Evolutionary conservation across 1,284 basidiomycete genomes (phyloP).

Genomic region (Apiotrichum gamsii): DNA sequence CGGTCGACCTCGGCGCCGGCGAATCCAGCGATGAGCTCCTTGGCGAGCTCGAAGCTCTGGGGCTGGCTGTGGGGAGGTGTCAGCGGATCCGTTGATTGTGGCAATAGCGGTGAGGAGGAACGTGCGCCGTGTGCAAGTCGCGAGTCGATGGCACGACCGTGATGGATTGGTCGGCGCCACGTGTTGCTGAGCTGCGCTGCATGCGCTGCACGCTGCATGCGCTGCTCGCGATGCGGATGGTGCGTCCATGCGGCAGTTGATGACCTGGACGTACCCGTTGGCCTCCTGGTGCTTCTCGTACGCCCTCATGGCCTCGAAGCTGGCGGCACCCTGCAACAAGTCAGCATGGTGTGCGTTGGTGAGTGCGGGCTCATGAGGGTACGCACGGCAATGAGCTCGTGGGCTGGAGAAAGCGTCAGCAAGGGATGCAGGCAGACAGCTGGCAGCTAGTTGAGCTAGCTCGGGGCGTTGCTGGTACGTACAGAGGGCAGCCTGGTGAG

Average conservation of each 20-base stretch:
- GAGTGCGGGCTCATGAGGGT: too few species aligned
- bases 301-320: slow-evolving; percentile 28
- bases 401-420: not conserved
- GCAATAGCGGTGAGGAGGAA: not conserved
- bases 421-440: too few species aligned
- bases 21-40: slow-evolving; percentile 29
- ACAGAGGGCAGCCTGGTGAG: slow-evolving; percentile 14
- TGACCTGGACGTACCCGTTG: slow-evolving; percentile 20
- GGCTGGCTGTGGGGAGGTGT: slow-evolving; percentile 12
- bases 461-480: too few species aligned
- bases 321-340: slow-evolving; percentile 30
- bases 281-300: slow-evolving; percentile 29
- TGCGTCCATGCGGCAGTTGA: too few species aligned
- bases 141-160: too few species aligned
- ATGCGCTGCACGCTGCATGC: too few species aligned
- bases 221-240: too few species aligned
- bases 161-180: too few species aligned
- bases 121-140: too few species aligned
- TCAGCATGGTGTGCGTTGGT: slow-evolving; percentile 11
- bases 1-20: slow-evolving; percentile 35
- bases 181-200: too few species aligned
- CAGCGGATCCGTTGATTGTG: not conserved
- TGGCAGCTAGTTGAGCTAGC: too few species aligned
- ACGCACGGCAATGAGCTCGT: slow-evolving; percentile 13
- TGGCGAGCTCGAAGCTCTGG: slow-evolving; percentile 21